A percentile compares a stretch with the other conserved stretches of the same genome.
Conservation (phyloP, 129 eudicot species). For the Chrysanthemum lavandulifolium region DNA sequence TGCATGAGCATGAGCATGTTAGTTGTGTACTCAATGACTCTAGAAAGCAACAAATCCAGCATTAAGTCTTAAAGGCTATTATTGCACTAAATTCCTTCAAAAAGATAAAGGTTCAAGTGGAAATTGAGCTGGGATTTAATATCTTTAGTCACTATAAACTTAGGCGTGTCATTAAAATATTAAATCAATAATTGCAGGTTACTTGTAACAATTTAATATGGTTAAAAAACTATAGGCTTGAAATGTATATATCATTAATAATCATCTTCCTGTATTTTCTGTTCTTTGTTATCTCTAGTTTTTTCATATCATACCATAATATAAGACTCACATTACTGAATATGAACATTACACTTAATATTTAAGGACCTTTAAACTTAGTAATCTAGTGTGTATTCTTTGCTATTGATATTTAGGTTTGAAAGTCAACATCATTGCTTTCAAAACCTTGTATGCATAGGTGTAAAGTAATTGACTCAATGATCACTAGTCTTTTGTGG, state of each 20-base stretch:
- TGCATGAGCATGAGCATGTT: slow-evolving; percentile 36
- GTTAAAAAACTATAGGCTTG: neutral
- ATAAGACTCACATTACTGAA: too few species aligned
- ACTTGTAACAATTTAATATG: neutral
- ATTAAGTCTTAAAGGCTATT: slow-evolving; percentile 28
- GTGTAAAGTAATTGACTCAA: slow-evolving; percentile 25
- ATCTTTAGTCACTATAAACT: slow-evolving; percentile 23
- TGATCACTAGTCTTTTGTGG: slow-evolving; percentile 24
- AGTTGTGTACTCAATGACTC: slow-evolving; percentile 23
- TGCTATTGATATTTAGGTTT: neutral
- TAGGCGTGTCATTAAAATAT: slow-evolving; percentile 33
- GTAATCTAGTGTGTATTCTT: neutral
- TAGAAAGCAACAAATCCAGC: slow-evolving; percentile 37
- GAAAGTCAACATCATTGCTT: slow-evolving; percentile 22
- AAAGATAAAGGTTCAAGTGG: slow-evolving; percentile 25
- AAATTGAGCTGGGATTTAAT: slow-evolving; percentile 23
- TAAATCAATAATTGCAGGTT: slow-evolving; percentile 4
- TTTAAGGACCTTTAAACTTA: neutral
- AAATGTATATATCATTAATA: neutral
- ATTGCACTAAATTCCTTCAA: slow-evolving; percentile 25
- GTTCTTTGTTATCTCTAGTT: neutral
- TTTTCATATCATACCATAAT: too few species aligned
- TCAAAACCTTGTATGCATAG: slow-evolving; percentile 22
- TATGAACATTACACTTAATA: too few species aligned
- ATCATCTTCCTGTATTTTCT: neutral